Base-by-base conservation (phyloP, 495 filamentous ascomycete species). In the Penicillium arizonense region DNA sequence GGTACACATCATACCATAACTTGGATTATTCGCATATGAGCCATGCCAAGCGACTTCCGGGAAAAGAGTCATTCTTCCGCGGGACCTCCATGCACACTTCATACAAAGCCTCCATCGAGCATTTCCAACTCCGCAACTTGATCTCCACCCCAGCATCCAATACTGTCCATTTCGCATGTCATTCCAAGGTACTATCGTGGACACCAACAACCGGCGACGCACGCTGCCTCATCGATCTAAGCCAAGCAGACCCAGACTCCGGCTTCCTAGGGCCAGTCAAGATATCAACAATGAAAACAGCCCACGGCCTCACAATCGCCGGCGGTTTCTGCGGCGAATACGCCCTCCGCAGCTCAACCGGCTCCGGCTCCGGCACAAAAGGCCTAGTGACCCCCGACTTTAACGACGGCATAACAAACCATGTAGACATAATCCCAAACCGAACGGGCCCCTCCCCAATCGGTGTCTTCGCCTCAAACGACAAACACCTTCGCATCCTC, bases 81-180 rank as follows among this genome's bases (percentile, higher is more conserved):
- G 94, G 87, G 55, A 81, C 81, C 16, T 77, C 81, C 24, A 90
- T 91, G 82, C 80, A 87, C 51, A 82, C 87, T 3, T 69, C 74
- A 33, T 78, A 81, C 24, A 78, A 82, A 37, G 80, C 88, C 16
- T 78, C 79, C 24, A 71, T 93, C 21, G 75, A 87, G 33, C 93
- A 97, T 68, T 96, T 96, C 59, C 93, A 97, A 60, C 81, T 97
- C 13, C 88, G 93, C 42, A 93, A 96, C 64, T 70, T 94, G 2
- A 77, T 97, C 52, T 85, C 85, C 3, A 81, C 84, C 43, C 81
- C 84, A 14, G 87, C 87, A 9, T 85, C 86, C 37, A 87, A 87
- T 42, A 84, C 89, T 42, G 72, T 89, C 35, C 91, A 87, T 67
- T 96, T 95, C 65, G 84, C 90, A 23, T 77, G 77, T 23, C 73